Evolutionary conservation across 768 basidiomycete genomes (phyloP).

Genomic region (Pisolithus microcarpus): DNA sequence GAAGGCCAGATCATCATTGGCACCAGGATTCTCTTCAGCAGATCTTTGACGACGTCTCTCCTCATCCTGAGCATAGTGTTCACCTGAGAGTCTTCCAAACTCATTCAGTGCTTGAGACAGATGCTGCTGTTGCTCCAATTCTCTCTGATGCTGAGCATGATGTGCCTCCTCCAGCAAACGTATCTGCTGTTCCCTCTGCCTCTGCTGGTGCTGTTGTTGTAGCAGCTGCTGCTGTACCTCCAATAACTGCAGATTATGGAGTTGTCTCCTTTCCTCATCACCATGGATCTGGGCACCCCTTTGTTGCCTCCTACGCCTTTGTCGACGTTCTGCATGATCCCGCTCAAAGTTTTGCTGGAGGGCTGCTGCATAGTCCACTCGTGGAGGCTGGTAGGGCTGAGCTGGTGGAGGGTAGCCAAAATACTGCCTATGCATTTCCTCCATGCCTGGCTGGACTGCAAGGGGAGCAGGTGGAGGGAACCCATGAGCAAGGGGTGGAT

Average conservation of each 20-base stretch:
- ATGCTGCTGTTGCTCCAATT: neutral
- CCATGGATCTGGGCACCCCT: neutral
- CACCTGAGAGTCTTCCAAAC: neutral
- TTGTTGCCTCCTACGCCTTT: neutral
- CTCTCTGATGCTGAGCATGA: neutral
- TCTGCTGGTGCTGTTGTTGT: neutral
- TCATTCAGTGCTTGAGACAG: neutral
- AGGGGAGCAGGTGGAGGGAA: too few species aligned
- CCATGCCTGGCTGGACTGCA: too few species aligned
- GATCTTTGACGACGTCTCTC: neutral
- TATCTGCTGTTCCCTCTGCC: neutral
- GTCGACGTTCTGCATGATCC: neutral
- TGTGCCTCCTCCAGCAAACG: neutral
- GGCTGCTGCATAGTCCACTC: neutral
- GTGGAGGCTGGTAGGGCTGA: neutral
- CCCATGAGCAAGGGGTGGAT: too few species aligned
- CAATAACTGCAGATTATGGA: neutral
- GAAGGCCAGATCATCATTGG: too few species aligned
- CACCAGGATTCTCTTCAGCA: neutral
- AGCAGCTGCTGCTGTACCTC: neutral
- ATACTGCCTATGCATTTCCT: too few species aligned
- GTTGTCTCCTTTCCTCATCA: neutral
- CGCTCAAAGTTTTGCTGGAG: neutral
- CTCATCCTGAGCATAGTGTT: neutral
- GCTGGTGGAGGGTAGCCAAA: neutral